Conservation (phyloP, 139 green algal species). For the Coccomyxa sp. region DNA sequence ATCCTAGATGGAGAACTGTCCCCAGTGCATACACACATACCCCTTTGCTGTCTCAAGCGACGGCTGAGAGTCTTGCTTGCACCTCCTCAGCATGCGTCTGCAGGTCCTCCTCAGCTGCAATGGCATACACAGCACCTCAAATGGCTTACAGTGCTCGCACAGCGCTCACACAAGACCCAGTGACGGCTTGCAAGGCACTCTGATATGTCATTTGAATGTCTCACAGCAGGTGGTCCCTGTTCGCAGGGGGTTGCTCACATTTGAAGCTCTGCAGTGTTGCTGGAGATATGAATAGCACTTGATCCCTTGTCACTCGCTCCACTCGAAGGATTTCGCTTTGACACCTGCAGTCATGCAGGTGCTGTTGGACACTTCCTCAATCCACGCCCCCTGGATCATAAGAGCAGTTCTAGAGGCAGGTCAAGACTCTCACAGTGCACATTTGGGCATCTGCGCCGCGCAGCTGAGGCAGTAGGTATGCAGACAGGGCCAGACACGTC, state of each 20-base stretch:
- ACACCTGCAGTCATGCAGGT: conserved; percentile 42
- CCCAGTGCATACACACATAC: too few relatives aligned
- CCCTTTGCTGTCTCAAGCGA: not conserved
- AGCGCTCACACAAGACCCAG: not conserved
- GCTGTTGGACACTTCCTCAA: not conserved
- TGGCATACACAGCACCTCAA: too few relatives aligned
- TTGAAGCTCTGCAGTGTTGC: conserved; percentile 60
- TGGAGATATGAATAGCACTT: conserved; percentile 62
- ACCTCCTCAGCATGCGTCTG: conserved; percentile 41
- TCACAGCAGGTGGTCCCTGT: not conserved
- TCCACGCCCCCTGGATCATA: not conserved
- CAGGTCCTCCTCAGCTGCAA: conserved; percentile 56
- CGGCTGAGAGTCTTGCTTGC: conserved; percentile 23
- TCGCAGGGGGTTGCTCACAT: conserved; percentile 23
- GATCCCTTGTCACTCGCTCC: conserved; percentile 44
- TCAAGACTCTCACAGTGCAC: conserved; percentile 48
- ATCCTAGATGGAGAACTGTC: too few relatives aligned
- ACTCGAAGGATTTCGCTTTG: conserved; percentile 42
- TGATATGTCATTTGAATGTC: not conserved
- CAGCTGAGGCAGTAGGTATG: conserved; percentile 74
- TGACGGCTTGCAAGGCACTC: not conserved
- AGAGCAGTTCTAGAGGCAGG: not conserved
- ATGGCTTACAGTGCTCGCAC: too few relatives aligned
- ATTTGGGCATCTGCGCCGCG: conserved; percentile 56
- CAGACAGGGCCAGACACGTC: conserved; percentile 63